A percentile compares a stretch with the other conserved stretches of the same genome.
These are phyloP conservation scores for Colletotrichum sp. DNA, from an alignment of 2,329 filamentous ascomycete species.

Conservation along the genomic window DNA sequence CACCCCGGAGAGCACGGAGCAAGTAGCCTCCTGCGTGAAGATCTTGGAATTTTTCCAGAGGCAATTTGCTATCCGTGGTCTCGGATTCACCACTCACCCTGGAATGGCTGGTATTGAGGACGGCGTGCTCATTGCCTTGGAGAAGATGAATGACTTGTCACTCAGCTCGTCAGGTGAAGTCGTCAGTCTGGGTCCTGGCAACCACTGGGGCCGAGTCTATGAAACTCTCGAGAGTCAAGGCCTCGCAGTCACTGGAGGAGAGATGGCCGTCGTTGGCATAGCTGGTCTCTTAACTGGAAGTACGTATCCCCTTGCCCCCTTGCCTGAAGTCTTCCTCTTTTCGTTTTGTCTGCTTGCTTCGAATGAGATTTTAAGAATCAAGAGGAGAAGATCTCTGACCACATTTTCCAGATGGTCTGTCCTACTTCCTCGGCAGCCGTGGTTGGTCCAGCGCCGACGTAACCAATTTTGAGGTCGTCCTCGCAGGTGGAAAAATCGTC, in stretches of 20 bases:
- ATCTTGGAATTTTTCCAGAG: background rate
- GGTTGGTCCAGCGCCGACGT: background rate
- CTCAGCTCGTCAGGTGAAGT: background rate
- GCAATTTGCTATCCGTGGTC: background rate
- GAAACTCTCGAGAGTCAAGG: background rate
- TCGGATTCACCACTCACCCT: background rate
- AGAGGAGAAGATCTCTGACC: background rate
- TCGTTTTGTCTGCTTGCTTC: background rate
- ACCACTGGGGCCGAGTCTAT: background rate
- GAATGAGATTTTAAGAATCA: background rate
- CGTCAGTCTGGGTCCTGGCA: background rate
- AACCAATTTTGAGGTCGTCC: background rate
- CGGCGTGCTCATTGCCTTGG: background rate
- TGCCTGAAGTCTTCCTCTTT: background rate
- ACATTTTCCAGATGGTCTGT: background rate
- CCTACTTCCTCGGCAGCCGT: background rate
- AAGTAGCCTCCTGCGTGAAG: background rate
- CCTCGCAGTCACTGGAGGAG: background rate
- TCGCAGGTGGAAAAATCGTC: background rate
- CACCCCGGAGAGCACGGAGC: background rate
- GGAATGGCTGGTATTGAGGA: background rate
- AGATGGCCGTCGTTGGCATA: background rate
- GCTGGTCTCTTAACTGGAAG: background rate
- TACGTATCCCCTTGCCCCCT: background rate
- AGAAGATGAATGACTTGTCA: background rate